A percentile compares a stretch with the other conserved stretches of the same genome.
phyloP scores from a whole-genome alignment of 2,329 filamentous ascomycete species.

The Hymenoscyphus infarciens region DNA sequence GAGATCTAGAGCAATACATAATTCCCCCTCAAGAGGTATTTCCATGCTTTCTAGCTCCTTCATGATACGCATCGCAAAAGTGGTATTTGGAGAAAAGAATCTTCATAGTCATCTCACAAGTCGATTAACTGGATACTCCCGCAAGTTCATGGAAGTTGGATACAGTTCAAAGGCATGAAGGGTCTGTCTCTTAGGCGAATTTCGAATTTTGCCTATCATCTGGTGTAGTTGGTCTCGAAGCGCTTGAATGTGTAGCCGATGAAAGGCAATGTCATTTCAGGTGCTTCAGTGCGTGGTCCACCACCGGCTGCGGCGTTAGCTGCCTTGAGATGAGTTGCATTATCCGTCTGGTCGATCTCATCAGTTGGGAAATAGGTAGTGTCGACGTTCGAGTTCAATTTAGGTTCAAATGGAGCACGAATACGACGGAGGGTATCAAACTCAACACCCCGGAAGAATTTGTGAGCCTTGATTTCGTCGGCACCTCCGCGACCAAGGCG shows the following conservation, averaged over 20 bases:
- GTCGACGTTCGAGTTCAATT: slow-evolving; percentile 87
- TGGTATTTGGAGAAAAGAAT: slow-evolving; percentile 23
- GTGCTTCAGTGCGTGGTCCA: slow-evolving; percentile 65
- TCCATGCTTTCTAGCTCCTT: slow-evolving; percentile 17
- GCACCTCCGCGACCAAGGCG: slow-evolving; percentile 84
- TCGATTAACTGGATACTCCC: slow-evolving; percentile 9
- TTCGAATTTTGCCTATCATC: slow-evolving; percentile 38
- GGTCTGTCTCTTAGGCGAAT: background rate
- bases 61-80: slow-evolving; percentile 21
- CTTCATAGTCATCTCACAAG: slow-evolving; percentile 9
- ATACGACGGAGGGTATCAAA: slow-evolving; percentile 92
- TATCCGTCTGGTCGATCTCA: slow-evolving; percentile 96
- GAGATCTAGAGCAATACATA: slow-evolving; percentile 12
- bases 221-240: slow-evolving; percentile 70
- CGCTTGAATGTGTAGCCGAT: slow-evolving; percentile 98
- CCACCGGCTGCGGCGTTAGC: slow-evolving; percentile 60
- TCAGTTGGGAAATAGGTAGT: slow-evolving; percentile 99
- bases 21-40: slow-evolving; percentile 12
- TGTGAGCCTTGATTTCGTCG: slow-evolving; percentile 87
- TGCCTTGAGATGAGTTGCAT: slow-evolving; percentile 73
- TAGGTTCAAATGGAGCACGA: slow-evolving; percentile 92
- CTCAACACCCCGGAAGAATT: slow-evolving; percentile 95
- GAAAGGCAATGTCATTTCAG: slow-evolving; percentile 94
- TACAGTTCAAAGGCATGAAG: background rate
- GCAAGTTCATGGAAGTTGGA: background rate